Evolutionary conservation across 352 stramenopile species (phyloP).

Genomic region (Pythium chondricola): DNA sequence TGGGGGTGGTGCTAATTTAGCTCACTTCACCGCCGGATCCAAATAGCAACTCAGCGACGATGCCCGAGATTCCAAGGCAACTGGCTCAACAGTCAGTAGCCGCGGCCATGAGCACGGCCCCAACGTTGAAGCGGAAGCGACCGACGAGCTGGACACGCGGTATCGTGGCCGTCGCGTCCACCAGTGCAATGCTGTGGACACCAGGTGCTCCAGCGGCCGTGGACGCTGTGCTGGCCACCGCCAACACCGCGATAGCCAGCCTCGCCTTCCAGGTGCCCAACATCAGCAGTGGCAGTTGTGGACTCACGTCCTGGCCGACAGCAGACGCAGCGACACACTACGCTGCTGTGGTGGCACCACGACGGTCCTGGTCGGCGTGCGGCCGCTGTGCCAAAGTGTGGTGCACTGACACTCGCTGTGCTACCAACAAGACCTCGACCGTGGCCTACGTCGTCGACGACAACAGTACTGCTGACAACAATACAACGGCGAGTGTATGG

Average conservation of each 20-base stretch:
- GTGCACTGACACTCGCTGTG: slow-evolving; percentile 7
- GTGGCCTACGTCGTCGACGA: slow-evolving; percentile 29
- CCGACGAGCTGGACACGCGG: too few species aligned
- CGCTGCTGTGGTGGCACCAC: slow-evolving; percentile 1
- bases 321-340: slow-evolving; percentile 8
- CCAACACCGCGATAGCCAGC: slow-evolving; percentile 13
- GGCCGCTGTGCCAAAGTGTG: slow-evolving; percentile 25
- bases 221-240: not conserved
- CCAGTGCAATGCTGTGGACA: too few species aligned
- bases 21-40: too few species aligned
- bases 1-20: too few species aligned
- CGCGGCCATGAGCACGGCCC: too few species aligned
- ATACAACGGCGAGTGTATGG: too few species aligned
- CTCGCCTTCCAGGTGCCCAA: slow-evolving; percentile 8
- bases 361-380: slow-evolving; percentile 10
- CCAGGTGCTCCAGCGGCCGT: not conserved
- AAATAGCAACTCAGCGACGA: too few species aligned
- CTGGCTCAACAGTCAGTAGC: too few species aligned
- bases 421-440: not conserved
- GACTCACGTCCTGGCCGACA: slow-evolving; percentile 28
- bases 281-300: slow-evolving; percentile 18
- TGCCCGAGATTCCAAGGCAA: too few species aligned
- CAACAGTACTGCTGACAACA: not conserved
- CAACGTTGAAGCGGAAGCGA: too few species aligned
- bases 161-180: too few species aligned